Evolutionary conservation across 352 stramenopile species (phyloP).

Genomic region (Phytophthora niederhauseri): DNA sequence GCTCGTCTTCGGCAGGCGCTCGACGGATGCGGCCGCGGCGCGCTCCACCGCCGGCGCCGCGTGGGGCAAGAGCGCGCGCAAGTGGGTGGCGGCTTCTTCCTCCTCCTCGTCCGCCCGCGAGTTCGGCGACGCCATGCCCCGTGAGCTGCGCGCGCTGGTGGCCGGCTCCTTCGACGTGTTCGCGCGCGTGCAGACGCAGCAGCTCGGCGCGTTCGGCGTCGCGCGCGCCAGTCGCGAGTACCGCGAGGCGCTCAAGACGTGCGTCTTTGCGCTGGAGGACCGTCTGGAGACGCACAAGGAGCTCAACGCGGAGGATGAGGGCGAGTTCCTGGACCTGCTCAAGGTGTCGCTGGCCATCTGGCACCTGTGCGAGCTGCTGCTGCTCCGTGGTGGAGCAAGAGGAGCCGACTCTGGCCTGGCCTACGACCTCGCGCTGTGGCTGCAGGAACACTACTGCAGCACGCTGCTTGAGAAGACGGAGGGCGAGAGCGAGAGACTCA

Average conservation of each 20-base stretch:
- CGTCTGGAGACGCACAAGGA: slow-evolving; percentile 36
- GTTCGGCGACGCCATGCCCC: slow-evolving; percentile 47
- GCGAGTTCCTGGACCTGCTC: slow-evolving; percentile 64
- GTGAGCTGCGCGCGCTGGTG: slow-evolving; percentile 61
- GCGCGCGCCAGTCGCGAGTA: slow-evolving; percentile 67
- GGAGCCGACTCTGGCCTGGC: slow-evolving; percentile 60
- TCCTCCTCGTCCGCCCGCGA: slow-evolving; percentile 2
- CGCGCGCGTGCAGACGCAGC: slow-evolving; percentile 35
- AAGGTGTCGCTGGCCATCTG: slow-evolving; percentile 83
- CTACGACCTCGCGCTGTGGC: slow-evolving; percentile 75
- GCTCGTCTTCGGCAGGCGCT: slow-evolving; percentile 33
- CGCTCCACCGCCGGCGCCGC: slow-evolving; percentile 39
- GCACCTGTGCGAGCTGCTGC: slow-evolving; percentile 80
- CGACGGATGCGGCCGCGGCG: slow-evolving; percentile 15
- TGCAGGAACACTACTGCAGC: slow-evolving; percentile 79
- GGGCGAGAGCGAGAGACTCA: slow-evolving; percentile 49
- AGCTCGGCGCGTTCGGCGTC: slow-evolving; percentile 18
- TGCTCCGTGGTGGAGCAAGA: slow-evolving; percentile 60
- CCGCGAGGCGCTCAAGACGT: slow-evolving; percentile 68
- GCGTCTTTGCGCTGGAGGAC: slow-evolving; percentile 72
- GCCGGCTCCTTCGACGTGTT: slow-evolving; percentile 71
- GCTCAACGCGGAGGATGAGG: slow-evolving; percentile 36
- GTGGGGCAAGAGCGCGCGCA: slow-evolving; percentile 58
- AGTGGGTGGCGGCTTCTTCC: slow-evolving; percentile 37
- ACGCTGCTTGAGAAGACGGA: slow-evolving; percentile 61